Base-by-base conservation (phyloP, 139 green algal species). In the Chlorella vulgaris region DNA sequence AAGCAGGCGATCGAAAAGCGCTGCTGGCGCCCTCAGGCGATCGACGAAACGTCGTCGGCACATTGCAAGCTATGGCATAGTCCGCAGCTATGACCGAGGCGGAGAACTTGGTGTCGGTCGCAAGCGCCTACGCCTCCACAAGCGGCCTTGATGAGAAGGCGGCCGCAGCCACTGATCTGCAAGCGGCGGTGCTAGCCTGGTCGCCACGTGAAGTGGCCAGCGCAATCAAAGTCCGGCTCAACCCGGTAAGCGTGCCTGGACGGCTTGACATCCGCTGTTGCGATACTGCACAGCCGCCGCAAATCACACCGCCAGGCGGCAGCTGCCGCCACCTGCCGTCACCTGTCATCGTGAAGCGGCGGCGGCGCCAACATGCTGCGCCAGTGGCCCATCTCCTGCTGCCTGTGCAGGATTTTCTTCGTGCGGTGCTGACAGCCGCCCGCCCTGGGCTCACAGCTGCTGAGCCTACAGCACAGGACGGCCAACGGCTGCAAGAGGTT, bases 361-460 rank as follows among this genome's bases (percentile, higher is more conserved):
- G 18, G 18, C 55, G 8, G 55, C 55, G 8, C n/a, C 55, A 8
- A 29, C n/a, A 15, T 29, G 18, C n/a, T n/a, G 21, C 18, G 5
- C 5, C 55, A 65, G 5, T 31, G 22, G 5, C n/a, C n/a, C 18
- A n/a, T 65, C 5, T 31, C 21, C 55, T 65, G 55, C 18, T 65
- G 15, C 5, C 22, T 65, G 5, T 65, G 55, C 76, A 81, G 76
- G 76, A 81, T 29, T n/a, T 67, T 51, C 36, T 40, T 74, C 61
- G 42, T 2, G 76, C 76, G 19, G 24, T 81, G 61, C 42, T 81
- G 24, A 39, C 55, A 29, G 76, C 31, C 21, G 39, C 42, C 3
- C 61, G 76, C 7, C 42, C 76, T 1, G 76, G 74, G 18, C 61
- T 74, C 3, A 63, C 76, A 2, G 61, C 31, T 2, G 22, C 15